These are phyloP conservation scores for Pythium sp. DNA, from an alignment of 352 stramenopile species.

Conservation along the genomic window DNA sequence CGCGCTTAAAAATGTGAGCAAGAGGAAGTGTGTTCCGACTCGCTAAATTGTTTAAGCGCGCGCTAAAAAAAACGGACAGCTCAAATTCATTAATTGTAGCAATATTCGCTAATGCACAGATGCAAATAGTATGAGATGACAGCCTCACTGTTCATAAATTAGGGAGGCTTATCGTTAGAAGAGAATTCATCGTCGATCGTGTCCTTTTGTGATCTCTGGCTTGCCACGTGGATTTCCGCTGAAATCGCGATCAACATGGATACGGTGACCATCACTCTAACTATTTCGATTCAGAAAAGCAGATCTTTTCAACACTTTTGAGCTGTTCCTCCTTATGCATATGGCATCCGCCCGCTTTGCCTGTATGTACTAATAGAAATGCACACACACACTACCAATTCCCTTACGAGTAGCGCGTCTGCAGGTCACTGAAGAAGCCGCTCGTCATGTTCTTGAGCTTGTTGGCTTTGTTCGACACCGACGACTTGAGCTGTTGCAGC, in stretches of 20 bases:
- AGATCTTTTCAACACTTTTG: neutral
- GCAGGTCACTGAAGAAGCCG: constrained; percentile 85
- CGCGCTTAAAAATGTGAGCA: constrained; percentile 13
- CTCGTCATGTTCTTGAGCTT: constrained; percentile 91
- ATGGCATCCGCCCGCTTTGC: neutral
- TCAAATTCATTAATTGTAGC: neutral
- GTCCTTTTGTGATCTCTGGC: neutral
- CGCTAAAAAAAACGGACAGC: neutral
- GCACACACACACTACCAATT: neutral
- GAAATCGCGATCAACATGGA: neutral
- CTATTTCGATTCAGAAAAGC: neutral
- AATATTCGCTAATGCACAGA: neutral
- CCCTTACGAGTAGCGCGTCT: constrained; percentile 73
- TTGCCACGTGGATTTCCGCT: constrained; percentile 5
- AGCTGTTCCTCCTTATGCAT: neutral
- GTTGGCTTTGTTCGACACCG: constrained; percentile 70
- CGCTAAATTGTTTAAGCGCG: constrained; percentile 10
- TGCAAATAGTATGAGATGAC: neutral
- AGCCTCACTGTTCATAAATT: neutral
- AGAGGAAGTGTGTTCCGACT: neutral
- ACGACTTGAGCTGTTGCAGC: constrained; percentile 84
- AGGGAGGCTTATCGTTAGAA: neutral
- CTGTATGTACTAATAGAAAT: neutral
- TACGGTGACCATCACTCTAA: neutral
- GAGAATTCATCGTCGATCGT: no score